Conservation (phyloP, 2,329 filamentous ascomycete genomes). For the Alternaria ventricosa region DNA sequence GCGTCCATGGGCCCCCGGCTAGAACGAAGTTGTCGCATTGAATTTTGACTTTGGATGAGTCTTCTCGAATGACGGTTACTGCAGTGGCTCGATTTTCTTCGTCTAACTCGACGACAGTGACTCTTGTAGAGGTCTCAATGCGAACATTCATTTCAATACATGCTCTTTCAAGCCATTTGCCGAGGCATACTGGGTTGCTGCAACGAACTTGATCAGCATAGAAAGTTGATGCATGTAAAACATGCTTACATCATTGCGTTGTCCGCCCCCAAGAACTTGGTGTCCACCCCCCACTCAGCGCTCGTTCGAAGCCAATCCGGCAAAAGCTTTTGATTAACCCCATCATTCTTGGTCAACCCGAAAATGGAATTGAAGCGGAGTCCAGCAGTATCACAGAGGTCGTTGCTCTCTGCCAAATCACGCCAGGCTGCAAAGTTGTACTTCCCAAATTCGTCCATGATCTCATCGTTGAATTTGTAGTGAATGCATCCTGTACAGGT, state of each 20-base stretch:
- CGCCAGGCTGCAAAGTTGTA: not conserved
- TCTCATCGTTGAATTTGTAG: not conserved
- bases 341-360: not conserved
- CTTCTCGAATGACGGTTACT: not conserved
- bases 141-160: not conserved
- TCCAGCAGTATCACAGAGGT: not conserved
- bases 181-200: not conserved
- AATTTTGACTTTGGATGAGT: not conserved
- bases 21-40: not conserved
- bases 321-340: not conserved
- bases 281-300: not conserved
- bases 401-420: not conserved
- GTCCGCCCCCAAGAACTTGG: not conserved
- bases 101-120: not conserved
- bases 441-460: not conserved
- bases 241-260: not conserved
- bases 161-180: not conserved
- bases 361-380: not conserved
- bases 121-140: not conserved
- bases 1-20: not conserved
- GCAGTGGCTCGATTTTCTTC: not conserved
- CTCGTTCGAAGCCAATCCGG: not conserved
- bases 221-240: not conserved
- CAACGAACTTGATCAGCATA: not conserved
- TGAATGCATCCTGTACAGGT: not conserved